phyloP scores from a whole-genome alignment of 805 yeast genomes.

The Metschnikowia henanensis region DNA sequence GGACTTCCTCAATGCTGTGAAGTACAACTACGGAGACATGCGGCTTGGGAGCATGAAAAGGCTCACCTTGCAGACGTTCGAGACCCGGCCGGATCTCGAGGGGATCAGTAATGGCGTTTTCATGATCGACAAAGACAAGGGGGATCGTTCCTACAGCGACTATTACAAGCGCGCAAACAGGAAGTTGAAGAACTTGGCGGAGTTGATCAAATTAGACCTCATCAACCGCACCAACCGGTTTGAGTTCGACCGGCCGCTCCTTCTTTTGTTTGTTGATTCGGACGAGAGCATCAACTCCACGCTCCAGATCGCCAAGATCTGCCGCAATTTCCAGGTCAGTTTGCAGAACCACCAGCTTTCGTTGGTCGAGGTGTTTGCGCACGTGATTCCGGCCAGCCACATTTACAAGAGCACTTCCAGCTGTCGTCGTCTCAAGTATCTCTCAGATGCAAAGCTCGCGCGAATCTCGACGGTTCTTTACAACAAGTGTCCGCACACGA shows the following conservation, averaged over 20 bases:
- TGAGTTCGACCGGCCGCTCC: slow-evolving; percentile 47
- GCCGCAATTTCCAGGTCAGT: slow-evolving; percentile 45
- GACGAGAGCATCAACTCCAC: slow-evolving; percentile 44
- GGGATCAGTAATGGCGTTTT: slow-evolving; percentile 31
- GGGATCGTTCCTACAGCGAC: slow-evolving; percentile 24
- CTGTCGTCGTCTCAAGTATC: slow-evolving; percentile 21
- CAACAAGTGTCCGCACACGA: slow-evolving; percentile 49
- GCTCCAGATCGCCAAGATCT: slow-evolving; percentile 45
- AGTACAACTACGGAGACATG: slow-evolving; percentile 46
- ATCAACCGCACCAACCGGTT: slow-evolving; percentile 41
- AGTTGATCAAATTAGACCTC: slow-evolving; percentile 37
- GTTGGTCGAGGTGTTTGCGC: slow-evolving; percentile 37
- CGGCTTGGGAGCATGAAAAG: slow-evolving; percentile 48
- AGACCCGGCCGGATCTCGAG: slow-evolving; percentile 29
- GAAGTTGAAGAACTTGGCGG: slow-evolving; percentile 33
- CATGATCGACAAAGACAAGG: slow-evolving; percentile 22
- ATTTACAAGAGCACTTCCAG: slow-evolving; percentile 22
- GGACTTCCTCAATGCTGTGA: slow-evolving; percentile 41
- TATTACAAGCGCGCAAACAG: slow-evolving; percentile 32
- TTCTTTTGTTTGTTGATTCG: slow-evolving; percentile 51
- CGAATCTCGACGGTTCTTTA: slow-evolving; percentile 55
- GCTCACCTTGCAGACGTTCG: slow-evolving; percentile 28
- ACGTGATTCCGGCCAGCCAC: slow-evolving; percentile 32
- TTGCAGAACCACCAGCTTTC: slow-evolving; percentile 41
- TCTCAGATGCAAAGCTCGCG: slow-evolving; percentile 38